phyloP scores from a whole-genome alignment of 2,329 filamentous ascomycete species.

The Rhexocercosporidium sp. region DNA sequence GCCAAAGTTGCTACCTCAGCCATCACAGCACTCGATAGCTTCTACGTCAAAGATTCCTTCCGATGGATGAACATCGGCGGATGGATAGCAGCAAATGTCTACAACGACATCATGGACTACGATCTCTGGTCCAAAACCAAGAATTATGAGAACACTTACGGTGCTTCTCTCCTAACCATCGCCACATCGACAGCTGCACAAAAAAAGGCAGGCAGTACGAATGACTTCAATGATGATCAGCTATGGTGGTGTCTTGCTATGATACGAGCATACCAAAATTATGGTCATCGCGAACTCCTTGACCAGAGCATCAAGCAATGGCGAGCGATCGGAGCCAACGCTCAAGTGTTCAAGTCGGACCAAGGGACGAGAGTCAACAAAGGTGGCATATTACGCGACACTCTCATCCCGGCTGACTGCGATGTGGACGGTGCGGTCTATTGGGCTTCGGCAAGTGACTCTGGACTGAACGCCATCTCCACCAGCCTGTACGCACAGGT shows the following conservation, averaged over 20 bases:
- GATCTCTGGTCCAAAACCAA: conserved; percentile 16
- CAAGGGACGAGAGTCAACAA: conserved; percentile 19
- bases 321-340: conserved; percentile 19
- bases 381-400: conserved; percentile 17
- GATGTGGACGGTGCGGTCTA: conserved; percentile 26
- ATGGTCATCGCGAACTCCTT: conserved; percentile 13
- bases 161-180: conserved; percentile 13
- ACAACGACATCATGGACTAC: conserved; percentile 26
- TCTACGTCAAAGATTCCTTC: conserved; percentile 13
- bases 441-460: conserved; percentile 17
- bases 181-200: conserved; percentile 3
- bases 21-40: conserved; percentile 16
- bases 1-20: conserved; percentile 10
- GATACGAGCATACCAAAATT: conserved; percentile 24
- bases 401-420: conserved; percentile 17
- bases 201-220: conserved; percentile 10
- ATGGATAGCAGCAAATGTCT: conserved; percentile 28
- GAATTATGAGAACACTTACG: conserved; percentile 8
- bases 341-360: conserved; percentile 20
- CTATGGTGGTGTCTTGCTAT: conserved; percentile 30
- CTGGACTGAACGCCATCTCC: conserved; percentile 25
- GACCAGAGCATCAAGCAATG: conserved; percentile 21
- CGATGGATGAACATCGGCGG: conserved; percentile 20
- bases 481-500: conserved; percentile 24
- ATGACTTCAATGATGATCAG: conserved; percentile 28